Base-by-base conservation (phyloP, 2,329 filamentous ascomycete species). In the Xylaria sp. region DNA sequence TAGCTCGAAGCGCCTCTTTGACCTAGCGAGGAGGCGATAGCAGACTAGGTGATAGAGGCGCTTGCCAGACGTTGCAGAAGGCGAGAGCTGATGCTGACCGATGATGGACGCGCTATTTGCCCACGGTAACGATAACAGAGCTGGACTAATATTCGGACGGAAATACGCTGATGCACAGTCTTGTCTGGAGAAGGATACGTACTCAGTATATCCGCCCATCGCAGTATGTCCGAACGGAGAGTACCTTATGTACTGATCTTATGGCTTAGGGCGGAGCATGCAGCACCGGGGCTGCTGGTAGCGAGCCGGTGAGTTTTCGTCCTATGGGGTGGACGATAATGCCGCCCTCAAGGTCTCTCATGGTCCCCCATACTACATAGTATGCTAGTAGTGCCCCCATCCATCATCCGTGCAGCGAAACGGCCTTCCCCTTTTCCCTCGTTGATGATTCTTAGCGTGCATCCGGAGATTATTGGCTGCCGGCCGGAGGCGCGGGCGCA, bases 251-350 rank as follows among this genome's bases (percentile, higher is more conserved):
- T 46, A 51, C 46, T 32, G 54, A 44, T 55, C 51, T 65, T 61
- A 18, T 55, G 52, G 52, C 52, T 10, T 34, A 51, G 55, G 39
- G 65, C 69, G 69, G 69, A 70, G 69, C 58, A 63, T 70, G 65
- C 62, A 63, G 57, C 65, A 63, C 65, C 68, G 68, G 65, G 65
- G 58, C 65, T 52, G 61, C 15, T 59, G 57, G 64, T 65, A 68
- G 65, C 69, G 65, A 70, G 58, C 69, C 69, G 69, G 65, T 28
- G 65, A 44, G 48, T 70, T 70, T 68, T 70, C 62, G 65, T 68
- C 58, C 57, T 68, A 68, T 68, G 65, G 62, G 62, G 65, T 63
- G 56, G 61, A 55, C 55, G 62, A 63, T 46, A 25, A 57, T 67
- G 60, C 64, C 68, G 64, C 59, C 60, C 25, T 59, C 51, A 51